Evolutionary conservation across 1,139 yeast species (phyloP), one percentile per base, ranked within the genome.

Genomic region (Candida smagusa): DNA sequence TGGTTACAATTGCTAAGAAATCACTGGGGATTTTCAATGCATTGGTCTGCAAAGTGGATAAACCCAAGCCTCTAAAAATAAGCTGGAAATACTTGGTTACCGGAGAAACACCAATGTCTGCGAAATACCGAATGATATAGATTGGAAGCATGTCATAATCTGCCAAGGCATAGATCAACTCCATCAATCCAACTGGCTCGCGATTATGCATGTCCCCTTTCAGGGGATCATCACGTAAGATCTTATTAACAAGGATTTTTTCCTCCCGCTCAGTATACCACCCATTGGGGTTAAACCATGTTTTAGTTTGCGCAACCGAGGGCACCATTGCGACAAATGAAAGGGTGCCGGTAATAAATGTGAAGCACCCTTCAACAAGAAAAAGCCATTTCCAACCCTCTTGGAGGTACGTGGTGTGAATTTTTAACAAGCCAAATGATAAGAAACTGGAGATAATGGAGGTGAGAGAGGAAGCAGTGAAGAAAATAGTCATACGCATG

Each of bases 121-220:
- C 68, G 31, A 76, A 45, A 9, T 79, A 37, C 3, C 84, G 76
- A 36, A 77, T 62, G 8, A 69, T 38, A 46, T 79, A 81, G 21
- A 81, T 56, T 8, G 86, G 86, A 54, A 65, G 60, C 37, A 79
- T 48, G 52, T 81, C 80, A 47, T 68, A 76, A 53, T 82, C 87
- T 6, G 48, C 35, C 9, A 79, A 41, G 4, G 80, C 60, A 28
- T 55, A 54, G 49, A 61, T 49, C 26, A 79, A 52, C 35, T 65
- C 65, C 37, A 48, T 62, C 25, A 61, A 55, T 4, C 68, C 54
- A 8, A 81, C 61, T 1, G 79, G 77, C 48, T 80, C 78, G 51
- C 84, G 67, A 52, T 81, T 81, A 51, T 79, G 68, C 84, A 80
- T 78, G 43, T 78, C 82, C n/a, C 86, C 85, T 56, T 81, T 81